phyloP scores from a whole-genome alignment of 2,329 filamentous ascomycete species.

The Paraphoma sp. region DNA sequence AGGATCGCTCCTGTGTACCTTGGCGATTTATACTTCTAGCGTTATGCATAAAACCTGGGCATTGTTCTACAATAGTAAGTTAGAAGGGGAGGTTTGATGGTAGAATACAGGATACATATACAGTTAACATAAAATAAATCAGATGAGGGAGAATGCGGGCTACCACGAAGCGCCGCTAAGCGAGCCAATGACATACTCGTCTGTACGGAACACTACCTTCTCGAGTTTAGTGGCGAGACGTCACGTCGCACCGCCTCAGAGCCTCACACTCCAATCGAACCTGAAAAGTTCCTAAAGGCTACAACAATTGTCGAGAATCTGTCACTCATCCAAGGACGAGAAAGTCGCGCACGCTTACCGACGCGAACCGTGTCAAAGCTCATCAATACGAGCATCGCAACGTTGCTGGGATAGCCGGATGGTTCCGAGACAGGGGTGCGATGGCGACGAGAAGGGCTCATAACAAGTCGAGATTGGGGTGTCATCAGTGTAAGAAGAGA shows the following conservation, averaged over 20 bases:
- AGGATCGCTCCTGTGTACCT: no score
- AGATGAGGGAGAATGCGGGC: no score
- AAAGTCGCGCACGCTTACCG: not conserved
- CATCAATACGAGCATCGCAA: not conserved
- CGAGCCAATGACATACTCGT: constrained; percentile 14
- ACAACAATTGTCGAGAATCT: not conserved
- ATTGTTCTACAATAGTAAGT: no score
- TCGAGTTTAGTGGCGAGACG: constrained; percentile 16
- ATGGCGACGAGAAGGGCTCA: constrained; percentile 43
- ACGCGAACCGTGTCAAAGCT: not conserved
- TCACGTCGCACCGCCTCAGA: constrained; percentile 15
- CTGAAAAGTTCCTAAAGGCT: not conserved
- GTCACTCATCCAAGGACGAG: not conserved
- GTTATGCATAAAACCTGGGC: no score
- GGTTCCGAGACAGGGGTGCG: not conserved
- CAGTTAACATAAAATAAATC: no score
- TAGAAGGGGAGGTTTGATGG: no score
- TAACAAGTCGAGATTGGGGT: constrained; percentile 45
- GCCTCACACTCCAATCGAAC: constrained; percentile 2
- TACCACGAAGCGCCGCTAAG: not conserved
- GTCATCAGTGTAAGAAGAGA: constrained; percentile 43
- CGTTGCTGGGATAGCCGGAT: constrained; percentile 3
- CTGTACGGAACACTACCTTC: constrained; percentile 21
- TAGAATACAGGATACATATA: no score
- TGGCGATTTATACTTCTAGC: no score